These are phyloP conservation scores for Ceratobasidium sp. DNA, from an alignment of 1,284 basidiomycete species.

Conservation along the genomic window DNA sequence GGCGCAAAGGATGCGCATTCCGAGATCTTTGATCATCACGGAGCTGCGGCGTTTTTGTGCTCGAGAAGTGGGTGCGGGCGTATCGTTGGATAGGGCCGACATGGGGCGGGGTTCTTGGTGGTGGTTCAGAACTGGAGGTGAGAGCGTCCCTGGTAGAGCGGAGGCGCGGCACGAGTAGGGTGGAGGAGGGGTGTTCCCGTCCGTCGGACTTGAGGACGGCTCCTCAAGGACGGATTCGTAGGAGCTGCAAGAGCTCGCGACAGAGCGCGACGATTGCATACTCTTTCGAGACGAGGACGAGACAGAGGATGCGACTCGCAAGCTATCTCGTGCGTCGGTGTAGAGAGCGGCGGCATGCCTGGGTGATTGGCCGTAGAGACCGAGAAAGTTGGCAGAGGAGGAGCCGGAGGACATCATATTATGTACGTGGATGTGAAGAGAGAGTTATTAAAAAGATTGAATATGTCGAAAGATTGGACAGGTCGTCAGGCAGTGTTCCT, in stretches of 20 bases:
- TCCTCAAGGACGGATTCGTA: constrained; percentile 23
- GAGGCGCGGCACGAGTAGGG: constrained; percentile 40
- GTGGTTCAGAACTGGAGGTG: constrained; percentile 1
- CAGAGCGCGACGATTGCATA: constrained; percentile 35
- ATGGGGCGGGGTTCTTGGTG: constrained; percentile 4
- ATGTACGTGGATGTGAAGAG: background rate
- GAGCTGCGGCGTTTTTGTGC: constrained; percentile 44
- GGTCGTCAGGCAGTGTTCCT: constrained; percentile 34
- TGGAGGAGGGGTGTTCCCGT: constrained; percentile 26
- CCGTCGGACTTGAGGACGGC: background rate
- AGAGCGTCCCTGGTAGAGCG: constrained; percentile 30
- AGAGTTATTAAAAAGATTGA: constrained; percentile 28
- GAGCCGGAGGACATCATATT: constrained; percentile 39
- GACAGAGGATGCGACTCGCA: constrained; percentile 32
- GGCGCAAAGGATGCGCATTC: constrained; percentile 40
- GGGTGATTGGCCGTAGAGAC: constrained; percentile 43
- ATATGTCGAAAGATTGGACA: background rate
- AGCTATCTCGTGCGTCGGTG: constrained; percentile 35
- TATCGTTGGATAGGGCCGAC: constrained; percentile 6
- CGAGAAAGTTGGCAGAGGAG: constrained; percentile 37
- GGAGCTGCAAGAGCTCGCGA: background rate
- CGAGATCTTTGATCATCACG: constrained; percentile 43
- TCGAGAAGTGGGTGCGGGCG: constrained; percentile 19
- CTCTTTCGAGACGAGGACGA: constrained; percentile 11
- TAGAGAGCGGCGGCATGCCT: constrained; percentile 34